Percentiles rank a stretch among this genome's conserved stretches.
Conservation (phyloP, 345 rosid species). For the Salix caprea region DNA sequence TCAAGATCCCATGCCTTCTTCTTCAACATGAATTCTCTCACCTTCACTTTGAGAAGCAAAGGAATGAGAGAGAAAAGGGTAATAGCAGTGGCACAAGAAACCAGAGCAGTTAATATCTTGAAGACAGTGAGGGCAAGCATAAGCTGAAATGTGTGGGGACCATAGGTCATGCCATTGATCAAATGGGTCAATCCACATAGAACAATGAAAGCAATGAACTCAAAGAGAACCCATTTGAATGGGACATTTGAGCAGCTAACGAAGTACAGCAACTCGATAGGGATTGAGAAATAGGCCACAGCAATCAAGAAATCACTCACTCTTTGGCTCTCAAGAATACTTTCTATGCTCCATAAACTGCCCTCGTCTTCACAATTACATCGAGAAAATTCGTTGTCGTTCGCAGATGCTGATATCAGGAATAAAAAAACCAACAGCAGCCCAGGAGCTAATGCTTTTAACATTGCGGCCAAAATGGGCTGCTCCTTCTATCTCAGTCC, state of each 20-base stretch:
- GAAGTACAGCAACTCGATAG: constrained; percentile 87
- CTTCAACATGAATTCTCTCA: constrained; percentile 87
- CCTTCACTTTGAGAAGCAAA: constrained; percentile 86
- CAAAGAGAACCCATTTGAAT: constrained; percentile 92
- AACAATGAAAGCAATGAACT: constrained; percentile 95
- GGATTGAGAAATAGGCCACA: constrained; percentile 91
- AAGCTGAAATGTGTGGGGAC: constrained; percentile 73
- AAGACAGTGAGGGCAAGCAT: constrained; percentile 87
- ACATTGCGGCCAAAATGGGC: constrained; percentile 52
- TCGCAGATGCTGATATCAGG: constrained; percentile 34
- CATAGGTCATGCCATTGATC: constrained; percentile 89
- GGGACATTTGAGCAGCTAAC: constrained; percentile 92
- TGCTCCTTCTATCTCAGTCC: constrained; percentile 12
- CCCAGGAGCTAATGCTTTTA: constrained; percentile 50
- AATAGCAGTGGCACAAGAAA: constrained; percentile 92
- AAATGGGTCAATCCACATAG: constrained; percentile 97
- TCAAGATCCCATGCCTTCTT: constrained; percentile 87
- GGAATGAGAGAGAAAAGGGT: constrained; percentile 88
- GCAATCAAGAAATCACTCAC: constrained; percentile 93
- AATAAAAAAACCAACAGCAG: constrained; percentile 45
- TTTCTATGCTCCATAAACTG: constrained; percentile 70
- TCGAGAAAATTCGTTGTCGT: constrained; percentile 40
- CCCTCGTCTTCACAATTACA: constrained; percentile 95
- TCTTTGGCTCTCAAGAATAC: constrained; percentile 72
- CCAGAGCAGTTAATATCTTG: constrained; percentile 89